Evolutionary conservation across 495 filamentous ascomycete genomes (phyloP).

Genomic region (Neurospora africana): DNA sequence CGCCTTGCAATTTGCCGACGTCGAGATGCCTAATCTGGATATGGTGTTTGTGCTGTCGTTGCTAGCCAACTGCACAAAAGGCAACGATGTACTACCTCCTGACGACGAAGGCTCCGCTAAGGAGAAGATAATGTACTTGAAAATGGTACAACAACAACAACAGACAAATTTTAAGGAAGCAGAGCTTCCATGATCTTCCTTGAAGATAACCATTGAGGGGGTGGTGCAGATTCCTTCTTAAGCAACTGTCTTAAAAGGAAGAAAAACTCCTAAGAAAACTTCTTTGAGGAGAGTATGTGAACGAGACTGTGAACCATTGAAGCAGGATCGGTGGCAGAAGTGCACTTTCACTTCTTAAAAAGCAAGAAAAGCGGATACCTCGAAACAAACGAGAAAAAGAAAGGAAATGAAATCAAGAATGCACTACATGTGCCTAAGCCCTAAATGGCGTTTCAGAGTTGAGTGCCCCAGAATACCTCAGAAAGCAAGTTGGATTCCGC

Average conservation of each 20-base stretch:
- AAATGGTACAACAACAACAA: background rate
- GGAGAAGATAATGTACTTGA: background rate
- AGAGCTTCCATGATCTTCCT: background rate
- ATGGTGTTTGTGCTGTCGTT: background rate
- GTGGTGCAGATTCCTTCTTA: background rate
- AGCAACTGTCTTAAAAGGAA: background rate
- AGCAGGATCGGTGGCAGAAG: background rate
- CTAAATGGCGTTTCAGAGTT: background rate
- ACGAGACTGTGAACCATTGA: background rate
- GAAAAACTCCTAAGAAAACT: background rate
- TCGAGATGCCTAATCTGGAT: background rate
- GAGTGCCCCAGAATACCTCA: background rate
- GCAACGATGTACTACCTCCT: background rate
- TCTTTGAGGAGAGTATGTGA: background rate
- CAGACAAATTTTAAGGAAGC: background rate
- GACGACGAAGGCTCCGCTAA: background rate
- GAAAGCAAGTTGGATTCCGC: background rate
- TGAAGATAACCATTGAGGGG: background rate
- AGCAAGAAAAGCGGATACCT: background rate
- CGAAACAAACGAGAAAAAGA: background rate
- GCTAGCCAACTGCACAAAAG: background rate
- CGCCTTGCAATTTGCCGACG: background rate
- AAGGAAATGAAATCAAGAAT: background rate
- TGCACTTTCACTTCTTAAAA: background rate
- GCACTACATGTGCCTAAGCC: background rate